These are phyloP conservation scores for Kwoniella sp. DNA, from an alignment of 768 basidiomycete genomes.

Conservation along the genomic window DNA sequence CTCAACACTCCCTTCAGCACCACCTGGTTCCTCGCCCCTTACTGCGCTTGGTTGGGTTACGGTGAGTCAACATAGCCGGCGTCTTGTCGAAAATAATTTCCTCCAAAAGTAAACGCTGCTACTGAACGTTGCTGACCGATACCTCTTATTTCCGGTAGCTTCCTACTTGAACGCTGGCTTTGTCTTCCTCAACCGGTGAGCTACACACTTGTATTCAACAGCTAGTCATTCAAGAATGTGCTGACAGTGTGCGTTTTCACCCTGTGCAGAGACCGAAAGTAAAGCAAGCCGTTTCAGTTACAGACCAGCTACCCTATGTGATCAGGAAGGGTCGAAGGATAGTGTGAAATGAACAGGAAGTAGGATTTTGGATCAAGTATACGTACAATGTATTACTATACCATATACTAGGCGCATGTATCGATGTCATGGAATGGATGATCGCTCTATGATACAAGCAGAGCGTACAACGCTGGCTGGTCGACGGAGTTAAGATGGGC, in stretches of 20 bases:
- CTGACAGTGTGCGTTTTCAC: neutral
- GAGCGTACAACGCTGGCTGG: neutral
- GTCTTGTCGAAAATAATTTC: too few relatives aligned
- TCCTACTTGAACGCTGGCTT: conserved; percentile 71
- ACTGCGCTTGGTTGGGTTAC: conserved; percentile 69
- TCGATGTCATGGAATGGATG: neutral
- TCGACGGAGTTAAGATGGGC: too few relatives aligned
- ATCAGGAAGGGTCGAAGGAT: too few relatives aligned
- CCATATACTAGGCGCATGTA: neutral
- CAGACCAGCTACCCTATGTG: too few relatives aligned
- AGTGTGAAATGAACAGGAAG: neutral
- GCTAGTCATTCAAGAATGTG: too few relatives aligned
- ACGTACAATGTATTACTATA: conserved; percentile 8
- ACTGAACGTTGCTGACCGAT: conserved; percentile 14
- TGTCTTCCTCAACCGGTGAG: conserved; percentile 59
- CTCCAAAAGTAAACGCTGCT: too few relatives aligned
- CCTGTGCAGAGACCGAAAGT: conserved; percentile 15
- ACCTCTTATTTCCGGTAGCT: conserved; percentile 48
- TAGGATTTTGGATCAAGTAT: neutral
- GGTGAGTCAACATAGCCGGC: conserved; percentile 47
- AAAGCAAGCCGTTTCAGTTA: too few relatives aligned
- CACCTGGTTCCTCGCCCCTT: conserved; percentile 66
- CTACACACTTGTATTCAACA: neutral
- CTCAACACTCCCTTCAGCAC: conserved; percentile 58
- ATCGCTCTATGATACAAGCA: neutral